These are phyloP conservation scores for Pseudogymnoascus sp. DNA, from an alignment of 2,329 filamentous ascomycete genomes.

Conservation along the genomic window DNA sequence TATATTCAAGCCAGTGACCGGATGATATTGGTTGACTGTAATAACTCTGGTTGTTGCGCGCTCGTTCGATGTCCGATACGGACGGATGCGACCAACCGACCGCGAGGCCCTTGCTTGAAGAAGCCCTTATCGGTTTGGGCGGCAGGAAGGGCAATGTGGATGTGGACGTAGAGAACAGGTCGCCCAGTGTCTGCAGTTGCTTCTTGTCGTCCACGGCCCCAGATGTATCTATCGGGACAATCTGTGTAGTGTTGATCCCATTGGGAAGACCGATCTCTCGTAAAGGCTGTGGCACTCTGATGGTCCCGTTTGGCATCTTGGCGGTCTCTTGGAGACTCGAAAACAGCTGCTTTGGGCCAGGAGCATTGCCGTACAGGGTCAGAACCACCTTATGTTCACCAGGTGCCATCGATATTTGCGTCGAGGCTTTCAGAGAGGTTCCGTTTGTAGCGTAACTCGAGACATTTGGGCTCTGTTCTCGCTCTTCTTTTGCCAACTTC, in stretches of 20 bases:
- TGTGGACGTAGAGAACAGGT: slow-evolving; percentile 62
- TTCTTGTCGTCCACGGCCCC: slow-evolving; percentile 39
- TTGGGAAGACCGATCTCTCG: slow-evolving; percentile 62
- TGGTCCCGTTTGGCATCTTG: slow-evolving; percentile 27
- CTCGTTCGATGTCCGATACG: slow-evolving; percentile 17
- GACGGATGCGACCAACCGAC: slow-evolving; percentile 39
- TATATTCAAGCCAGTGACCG: slow-evolving; percentile 63
- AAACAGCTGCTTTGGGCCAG: slow-evolving; percentile 69
- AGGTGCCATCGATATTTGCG: slow-evolving; percentile 29
- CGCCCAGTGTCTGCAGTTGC: slow-evolving; percentile 57
- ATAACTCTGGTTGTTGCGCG: slow-evolving; percentile 45
- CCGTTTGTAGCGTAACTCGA: slow-evolving; percentile 14
- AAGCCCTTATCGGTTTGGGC: slow-evolving; percentile 62
- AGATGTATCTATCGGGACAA: slow-evolving; percentile 44
- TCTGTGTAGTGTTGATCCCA: slow-evolving; percentile 62
- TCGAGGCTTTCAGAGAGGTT: slow-evolving; percentile 14
- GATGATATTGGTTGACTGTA: slow-evolving; percentile 56
- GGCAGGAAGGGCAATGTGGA: slow-evolving; percentile 58
- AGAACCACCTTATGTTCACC: slow-evolving; percentile 53
- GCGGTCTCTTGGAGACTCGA: slow-evolving; percentile 64
- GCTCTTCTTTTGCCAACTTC: slow-evolving; percentile 25
- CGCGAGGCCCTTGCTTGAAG: slow-evolving; percentile 48
- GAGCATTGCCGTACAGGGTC: slow-evolving; percentile 68
- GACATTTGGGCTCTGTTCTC: slow-evolving; percentile 6
- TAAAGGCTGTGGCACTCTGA: slow-evolving; percentile 36